Percentiles rank a stretch among this genome's conserved stretches.
Evolutionary conservation across 345 rosid species (phyloP).

Genomic region (Sonneratia alba): DNA sequence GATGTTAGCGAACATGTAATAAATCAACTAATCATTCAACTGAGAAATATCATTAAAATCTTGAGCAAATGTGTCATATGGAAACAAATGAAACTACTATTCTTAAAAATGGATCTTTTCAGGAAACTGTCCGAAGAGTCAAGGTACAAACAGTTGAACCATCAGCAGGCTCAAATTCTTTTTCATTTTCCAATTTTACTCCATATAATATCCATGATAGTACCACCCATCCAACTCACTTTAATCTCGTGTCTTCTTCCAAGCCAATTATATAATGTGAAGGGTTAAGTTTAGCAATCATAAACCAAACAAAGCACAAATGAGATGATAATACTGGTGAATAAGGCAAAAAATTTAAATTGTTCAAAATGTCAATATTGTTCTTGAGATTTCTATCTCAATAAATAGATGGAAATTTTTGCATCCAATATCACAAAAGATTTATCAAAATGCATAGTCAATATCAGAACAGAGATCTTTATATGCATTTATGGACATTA

Average conservation of each 20-base stretch:
- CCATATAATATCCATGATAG: background rate
- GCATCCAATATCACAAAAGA: too few species aligned
- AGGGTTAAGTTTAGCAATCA: background rate
- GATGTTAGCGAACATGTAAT: constrained; percentile 1
- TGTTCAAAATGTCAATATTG: too few species aligned
- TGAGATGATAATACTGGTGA: background rate
- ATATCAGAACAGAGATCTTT: background rate
- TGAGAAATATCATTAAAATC: background rate
- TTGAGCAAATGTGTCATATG: background rate
- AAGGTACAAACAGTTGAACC: background rate
- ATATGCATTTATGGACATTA: background rate
- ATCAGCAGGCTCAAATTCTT: background rate
- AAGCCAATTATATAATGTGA: background rate
- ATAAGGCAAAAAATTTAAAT: background rate
- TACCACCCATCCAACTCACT: background rate
- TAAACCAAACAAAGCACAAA: background rate
- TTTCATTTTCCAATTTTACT: background rate
- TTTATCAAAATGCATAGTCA: background rate
- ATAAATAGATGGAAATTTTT: too few species aligned
- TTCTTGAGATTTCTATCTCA: too few species aligned
- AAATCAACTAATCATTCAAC: constrained; percentile 6
- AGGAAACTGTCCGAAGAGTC: background rate
- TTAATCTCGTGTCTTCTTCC: background rate
- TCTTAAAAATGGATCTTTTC: background rate
- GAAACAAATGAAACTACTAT: background rate